Evolutionary conservation across 495 filamentous ascomycete genomes (phyloP), one percentile per base, ranked within the genome.

Genomic region (Clavariopsis aquatica): DNA sequence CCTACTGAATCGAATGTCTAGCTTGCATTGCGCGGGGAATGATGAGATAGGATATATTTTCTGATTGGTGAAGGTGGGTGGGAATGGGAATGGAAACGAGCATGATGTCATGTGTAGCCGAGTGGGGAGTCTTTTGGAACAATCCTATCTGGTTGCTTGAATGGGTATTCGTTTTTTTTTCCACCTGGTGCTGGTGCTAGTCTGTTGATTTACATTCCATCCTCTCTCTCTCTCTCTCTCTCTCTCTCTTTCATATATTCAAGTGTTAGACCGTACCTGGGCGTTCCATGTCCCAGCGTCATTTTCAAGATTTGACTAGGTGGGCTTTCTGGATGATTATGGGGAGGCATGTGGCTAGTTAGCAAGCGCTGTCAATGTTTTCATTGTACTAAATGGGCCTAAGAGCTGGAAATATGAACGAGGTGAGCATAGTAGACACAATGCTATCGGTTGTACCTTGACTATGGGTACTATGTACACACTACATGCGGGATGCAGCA

Each of bases 71-170:
- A 17, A 17, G 2, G 15, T 8, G n/a, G 15, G 38, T 9, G 4
- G 38, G 15, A 9, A 17, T 8, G 38, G 38, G 15, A 9, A 43
- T 43, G 38, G 38, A 17, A 10, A n/a, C 13, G 38, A 43, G 38
- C 38, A 43, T 43, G 38, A 43, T 10, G 38, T 43, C 8, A 17
- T 43, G 38, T 43, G 38, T 43, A 43, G 38, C 38, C 38, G 38
- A 43, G 38, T 17, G 38, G 38, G 38, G 38, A 43, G 38, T 43
- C 38, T 43, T 17, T 43, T 43, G 38, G 38, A 43, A 43, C 38
- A 15, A 43, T 43, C 38, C 38, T 43, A 43, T 43, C 38, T 43
- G 38, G 38, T 43, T 43, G 38, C 38, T 43, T 43, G 15, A 43
- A 43, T 43, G 38, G 13, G 38, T 43, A 43, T 43, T 43, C 38